phyloP scores from a whole-genome alignment of 257 asterid species.

The Phtheirospermum japonicum region DNA sequence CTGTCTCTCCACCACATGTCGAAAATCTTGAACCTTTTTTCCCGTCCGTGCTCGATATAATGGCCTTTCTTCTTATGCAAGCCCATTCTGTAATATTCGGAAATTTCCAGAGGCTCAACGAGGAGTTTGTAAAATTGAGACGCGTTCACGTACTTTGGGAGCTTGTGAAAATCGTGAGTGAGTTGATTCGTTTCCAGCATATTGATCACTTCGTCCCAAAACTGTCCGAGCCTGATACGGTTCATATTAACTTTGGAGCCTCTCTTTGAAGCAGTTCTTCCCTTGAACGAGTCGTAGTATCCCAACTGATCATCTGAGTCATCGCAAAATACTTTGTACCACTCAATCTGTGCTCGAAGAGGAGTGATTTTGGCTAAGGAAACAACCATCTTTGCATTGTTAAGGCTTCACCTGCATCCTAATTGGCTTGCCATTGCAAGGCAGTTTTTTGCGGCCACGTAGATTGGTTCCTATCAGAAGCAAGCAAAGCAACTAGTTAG shows the following conservation, averaged over 20 bases:
- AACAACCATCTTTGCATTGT: conserved; percentile 69
- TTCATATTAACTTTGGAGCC: conserved; percentile 54
- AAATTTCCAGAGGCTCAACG: conserved; percentile 87
- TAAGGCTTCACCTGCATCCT: conserved; percentile 66
- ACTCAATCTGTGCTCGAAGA: conserved; percentile 73
- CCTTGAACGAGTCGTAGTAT: conserved; percentile 80
- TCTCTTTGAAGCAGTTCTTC: conserved; percentile 52
- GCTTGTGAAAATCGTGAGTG: conserved; percentile 70
- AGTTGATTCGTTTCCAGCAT: conserved; percentile 72
- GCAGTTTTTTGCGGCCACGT: conserved; percentile 51
- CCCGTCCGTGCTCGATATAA: conserved; percentile 72
- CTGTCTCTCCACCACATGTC: conserved; percentile 86
- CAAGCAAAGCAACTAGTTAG: conserved; percentile 23
- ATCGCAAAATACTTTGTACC: conserved; percentile 73
- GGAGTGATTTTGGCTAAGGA: conserved; percentile 55
- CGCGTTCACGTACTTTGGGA: conserved; percentile 62
- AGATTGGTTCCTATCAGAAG: conserved; percentile 46
- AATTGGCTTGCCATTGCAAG: conserved; percentile 54
- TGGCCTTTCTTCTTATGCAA: conserved; percentile 72
- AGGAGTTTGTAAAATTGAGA: conserved; percentile 72
- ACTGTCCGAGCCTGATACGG: conserved; percentile 46
- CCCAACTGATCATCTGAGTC: conserved; percentile 81
- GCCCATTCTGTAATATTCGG: conserved; percentile 63
- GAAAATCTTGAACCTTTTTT: conserved; percentile 59
- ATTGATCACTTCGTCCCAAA: conserved; percentile 64